A percentile compares a stretch with the other conserved stretches of the same genome.
Conservation (phyloP, 768 basidiomycete species). For the Wakefieldia striispora region DNA sequence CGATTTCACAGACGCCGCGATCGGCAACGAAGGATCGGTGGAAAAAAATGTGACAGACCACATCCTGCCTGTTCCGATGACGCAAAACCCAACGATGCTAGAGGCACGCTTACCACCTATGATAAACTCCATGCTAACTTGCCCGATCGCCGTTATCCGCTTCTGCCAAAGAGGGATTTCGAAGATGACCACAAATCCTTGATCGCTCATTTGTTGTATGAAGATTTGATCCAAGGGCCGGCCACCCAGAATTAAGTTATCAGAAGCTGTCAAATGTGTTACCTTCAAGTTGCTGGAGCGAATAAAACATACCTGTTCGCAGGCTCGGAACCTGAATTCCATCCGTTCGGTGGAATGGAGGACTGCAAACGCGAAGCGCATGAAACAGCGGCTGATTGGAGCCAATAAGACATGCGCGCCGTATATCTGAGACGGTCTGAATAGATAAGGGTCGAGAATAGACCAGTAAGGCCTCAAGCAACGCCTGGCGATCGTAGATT, state of each 20-base stretch:
- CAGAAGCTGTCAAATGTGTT: constrained; percentile 30
- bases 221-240: constrained; percentile 51
- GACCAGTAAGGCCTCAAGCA: constrained; percentile 52
- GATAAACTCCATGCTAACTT: constrained; percentile 65
- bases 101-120: constrained; percentile 31
- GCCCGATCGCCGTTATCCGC: constrained; percentile 61
- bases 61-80: constrained; percentile 17
- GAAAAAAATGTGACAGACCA: constrained; percentile 26
- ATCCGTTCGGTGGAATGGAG: constrained; percentile 23
- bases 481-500: constrained; percentile 34
- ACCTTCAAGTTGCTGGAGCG: neutral
- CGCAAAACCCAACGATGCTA: neutral
- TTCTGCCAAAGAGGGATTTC: constrained; percentile 61
- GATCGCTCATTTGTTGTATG: constrained; percentile 46
- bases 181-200: constrained; percentile 52
- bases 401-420: constrained; percentile 56
- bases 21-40: neutral
- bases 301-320: constrained; percentile 25
- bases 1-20: constrained; percentile 3
- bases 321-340: constrained; percentile 16
- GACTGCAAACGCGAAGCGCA: constrained; percentile 19
- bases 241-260: constrained; percentile 41
- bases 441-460: constrained; percentile 43
- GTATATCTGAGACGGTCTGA: constrained; percentile 56
- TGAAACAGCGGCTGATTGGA: constrained; percentile 31